Conservation (phyloP, 345 rosid genomes). For the Eucalyptus cloeziana region DNA sequence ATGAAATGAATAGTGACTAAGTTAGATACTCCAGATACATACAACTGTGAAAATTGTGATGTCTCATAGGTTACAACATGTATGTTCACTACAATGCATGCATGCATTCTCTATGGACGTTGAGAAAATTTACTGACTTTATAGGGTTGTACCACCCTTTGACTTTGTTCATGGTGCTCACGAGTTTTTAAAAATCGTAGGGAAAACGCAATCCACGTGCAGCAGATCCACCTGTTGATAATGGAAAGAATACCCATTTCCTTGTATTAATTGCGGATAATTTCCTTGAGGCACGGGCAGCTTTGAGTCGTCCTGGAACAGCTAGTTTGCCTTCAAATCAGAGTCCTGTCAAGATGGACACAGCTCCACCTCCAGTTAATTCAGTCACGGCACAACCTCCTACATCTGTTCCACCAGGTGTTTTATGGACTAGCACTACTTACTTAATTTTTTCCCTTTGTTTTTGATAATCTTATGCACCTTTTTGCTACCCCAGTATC, state of each 20-base stretch:
- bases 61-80: not conserved
- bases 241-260: slow-evolving; percentile 53
- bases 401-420: slow-evolving; percentile 61
- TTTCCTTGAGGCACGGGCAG: slow-evolving; percentile 86
- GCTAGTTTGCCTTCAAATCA: slow-evolving; percentile 53
- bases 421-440: not conserved
- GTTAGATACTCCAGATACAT: not conserved
- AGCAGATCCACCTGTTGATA: slow-evolving; percentile 62
- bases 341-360: slow-evolving; percentile 79
- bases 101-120: not conserved
- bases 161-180: slow-evolving; percentile 3
- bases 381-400: slow-evolving; percentile 57
- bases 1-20: not conserved
- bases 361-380: slow-evolving; percentile 50
- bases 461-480: not conserved
- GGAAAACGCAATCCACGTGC: slow-evolving; percentile 62
- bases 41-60: not conserved
- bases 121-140: not conserved
- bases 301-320: slow-evolving; percentile 66
- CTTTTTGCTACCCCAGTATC: not conserved
- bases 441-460: not conserved
- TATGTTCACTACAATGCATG: not conserved
- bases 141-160: not conserved
- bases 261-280: slow-evolving; percentile 83
- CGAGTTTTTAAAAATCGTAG: slow-evolving; percentile 24